Conservation (phyloP, 129 eudicot species). For the Deinandra increscens region DNA sequence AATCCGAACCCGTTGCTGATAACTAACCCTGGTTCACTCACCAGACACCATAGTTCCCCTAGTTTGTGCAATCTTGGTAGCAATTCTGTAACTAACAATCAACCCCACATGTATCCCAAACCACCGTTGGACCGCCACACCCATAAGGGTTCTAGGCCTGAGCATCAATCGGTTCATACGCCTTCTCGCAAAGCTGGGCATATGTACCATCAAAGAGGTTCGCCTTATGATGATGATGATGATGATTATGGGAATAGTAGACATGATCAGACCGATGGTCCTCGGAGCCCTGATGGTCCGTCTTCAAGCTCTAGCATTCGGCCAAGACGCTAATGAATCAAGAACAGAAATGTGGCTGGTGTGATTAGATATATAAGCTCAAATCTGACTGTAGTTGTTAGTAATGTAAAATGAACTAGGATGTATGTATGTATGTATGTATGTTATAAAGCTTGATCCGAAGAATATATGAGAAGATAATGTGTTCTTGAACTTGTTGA, state of each 20-base stretch:
- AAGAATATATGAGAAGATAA: conserved; percentile 8
- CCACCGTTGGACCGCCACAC: conserved; percentile 40
- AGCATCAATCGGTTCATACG: conserved; percentile 36
- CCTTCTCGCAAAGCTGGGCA: conserved; percentile 31
- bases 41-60: conserved; percentile 64
- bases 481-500: not conserved
- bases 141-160: conserved; percentile 32
- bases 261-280: conserved; percentile 35
- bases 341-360: conserved; percentile 10
- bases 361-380: not conserved
- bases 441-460: conserved; percentile 15
- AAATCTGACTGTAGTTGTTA: conserved; percentile 3
- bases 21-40: conserved; percentile 29
- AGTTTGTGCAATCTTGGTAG: conserved; percentile 40
- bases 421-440: no score
- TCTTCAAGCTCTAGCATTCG: conserved; percentile 13
- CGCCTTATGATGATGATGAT: conserved; percentile 34
- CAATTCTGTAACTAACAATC: conserved; percentile 23
- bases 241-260: conserved; percentile 32
- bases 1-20: conserved; percentile 35
- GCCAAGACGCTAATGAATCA: conserved; percentile 12
- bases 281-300: conserved; percentile 36
- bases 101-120: conserved; percentile 24
- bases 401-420: no score
- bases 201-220: conserved; percentile 34